Conservation (phyloP, 768 basidiomycete species). For the Mycena olivaceomarginata region DNA sequence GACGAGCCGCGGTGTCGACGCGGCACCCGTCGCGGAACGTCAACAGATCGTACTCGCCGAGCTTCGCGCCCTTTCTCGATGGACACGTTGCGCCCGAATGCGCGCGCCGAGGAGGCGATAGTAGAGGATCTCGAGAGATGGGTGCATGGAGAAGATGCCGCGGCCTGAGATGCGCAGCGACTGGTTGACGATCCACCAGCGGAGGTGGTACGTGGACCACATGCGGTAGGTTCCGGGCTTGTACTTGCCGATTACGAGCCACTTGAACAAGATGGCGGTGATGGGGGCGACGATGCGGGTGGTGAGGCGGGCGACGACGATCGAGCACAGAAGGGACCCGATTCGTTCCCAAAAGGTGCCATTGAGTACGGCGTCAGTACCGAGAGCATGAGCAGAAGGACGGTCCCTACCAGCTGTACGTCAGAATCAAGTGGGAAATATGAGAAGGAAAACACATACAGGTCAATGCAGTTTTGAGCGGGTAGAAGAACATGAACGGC, state of each 20-base stretch:
- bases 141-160: slow-evolving; percentile 64
- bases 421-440: not conserved
- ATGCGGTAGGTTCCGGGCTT: slow-evolving; percentile 59
- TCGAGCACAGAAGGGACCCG: slow-evolving; percentile 62
- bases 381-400: slow-evolving; percentile 62
- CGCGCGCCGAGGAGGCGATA: slow-evolving; percentile 67
- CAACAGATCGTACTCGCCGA: slow-evolving; percentile 68
- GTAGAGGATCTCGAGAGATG: slow-evolving; percentile 61
- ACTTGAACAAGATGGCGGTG: slow-evolving; percentile 65
- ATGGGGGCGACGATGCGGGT: slow-evolving; percentile 61
- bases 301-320: slow-evolving; percentile 39
- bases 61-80: slow-evolving; percentile 61
- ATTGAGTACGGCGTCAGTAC: slow-evolving; percentile 53
- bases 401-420: slow-evolving; percentile 54
- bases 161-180: slow-evolving; percentile 55
- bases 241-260: slow-evolving; percentile 67
- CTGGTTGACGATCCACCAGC: slow-evolving; percentile 43
- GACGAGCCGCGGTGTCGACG: slow-evolving; percentile 60
- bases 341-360: slow-evolving; percentile 54
- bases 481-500: slow-evolving; percentile 66
- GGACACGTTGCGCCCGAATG: slow-evolving; percentile 63
- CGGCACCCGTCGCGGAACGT: slow-evolving; percentile 64
- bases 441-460: slow-evolving; percentile 50
- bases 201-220: slow-evolving; percentile 49
- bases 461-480: slow-evolving; percentile 64